Evolutionary conservation across 2,329 filamentous ascomycete species (phyloP), one percentile per base, ranked within the genome.

Genomic region (Colletotrichum theobromicola): DNA sequence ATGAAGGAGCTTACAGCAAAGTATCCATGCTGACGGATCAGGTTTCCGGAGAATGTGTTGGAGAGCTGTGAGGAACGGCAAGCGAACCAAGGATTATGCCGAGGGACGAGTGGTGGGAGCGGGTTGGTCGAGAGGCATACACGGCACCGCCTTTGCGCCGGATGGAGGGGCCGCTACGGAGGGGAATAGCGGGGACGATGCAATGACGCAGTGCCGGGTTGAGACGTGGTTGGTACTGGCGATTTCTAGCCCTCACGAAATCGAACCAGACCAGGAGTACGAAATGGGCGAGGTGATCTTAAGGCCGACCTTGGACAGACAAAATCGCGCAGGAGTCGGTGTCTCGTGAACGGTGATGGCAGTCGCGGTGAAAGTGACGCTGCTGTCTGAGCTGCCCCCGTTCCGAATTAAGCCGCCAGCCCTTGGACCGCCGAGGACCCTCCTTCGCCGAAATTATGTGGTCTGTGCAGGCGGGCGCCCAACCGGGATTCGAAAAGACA

Each of bases 11-110:
- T 79, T 76, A 82, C 81, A 82, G 74, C 70, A 82, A 71, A 32
- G 81, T 82, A 55, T 82, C 81, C 81, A 82, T 82, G 42, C 16
- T 58, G 62, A 24, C 30, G 42, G 46, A 15, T 46, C 16, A 42
- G 21, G 5, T 16, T 57, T 18, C 50, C 16, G 9, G 21, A n/a
- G 8, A 13, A 32, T 24, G 35, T 10, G 10, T 35, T 53, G 18
- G 26, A 26, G 15, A 37, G 7, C 26, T 50, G 15, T 21, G 50
- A 57, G 12, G 30, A 21, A 32, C 16, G 28, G 26, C 57, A 12
- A 30, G 13, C 34, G 15, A 63, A 9, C 53, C 35, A 70, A 61
- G 32, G 55, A 34, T 55, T 26, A 12, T 53, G 50, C 46, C 58
- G 26, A 21, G 42, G 34, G 24, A 16, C 28, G 8, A 46, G 62